Percentiles rank a stretch among this genome's conserved stretches.
Conservation (phyloP, 306 rosid genomes). For the Acacia confusa region DNA sequence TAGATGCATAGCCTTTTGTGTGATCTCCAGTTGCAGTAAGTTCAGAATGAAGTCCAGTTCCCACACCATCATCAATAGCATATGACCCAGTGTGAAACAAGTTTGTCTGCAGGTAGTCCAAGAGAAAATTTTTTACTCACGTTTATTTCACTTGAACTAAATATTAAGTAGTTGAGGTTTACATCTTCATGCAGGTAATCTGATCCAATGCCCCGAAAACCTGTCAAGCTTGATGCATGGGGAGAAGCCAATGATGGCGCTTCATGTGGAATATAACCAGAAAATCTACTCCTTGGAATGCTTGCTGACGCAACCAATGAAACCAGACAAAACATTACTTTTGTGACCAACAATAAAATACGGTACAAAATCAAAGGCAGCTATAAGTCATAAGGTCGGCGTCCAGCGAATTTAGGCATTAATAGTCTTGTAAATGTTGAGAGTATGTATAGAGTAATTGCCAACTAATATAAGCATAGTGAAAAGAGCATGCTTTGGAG, state of each 20-base stretch:
- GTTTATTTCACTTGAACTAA: background rate
- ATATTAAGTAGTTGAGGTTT: background rate
- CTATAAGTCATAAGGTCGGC: slow-evolving; percentile 8
- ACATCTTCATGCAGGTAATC: slow-evolving; percentile 53
- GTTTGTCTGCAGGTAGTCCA: slow-evolving; percentile 42
- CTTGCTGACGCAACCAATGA: slow-evolving; percentile 41
- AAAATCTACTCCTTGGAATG: slow-evolving; percentile 43
- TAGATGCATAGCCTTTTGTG: slow-evolving; percentile 40
- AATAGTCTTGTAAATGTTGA: background rate
- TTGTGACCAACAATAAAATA: background rate
- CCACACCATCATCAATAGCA: slow-evolving; percentile 40
- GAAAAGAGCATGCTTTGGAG: background rate
- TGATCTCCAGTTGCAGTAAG: slow-evolving; percentile 31
- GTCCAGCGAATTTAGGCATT: background rate
- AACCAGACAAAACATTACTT: slow-evolving; percentile 16
- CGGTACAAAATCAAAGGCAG: slow-evolving; percentile 1
- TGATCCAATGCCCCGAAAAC: slow-evolving; percentile 39
- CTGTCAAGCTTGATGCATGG: slow-evolving; percentile 33
- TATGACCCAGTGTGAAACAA: slow-evolving; percentile 40
- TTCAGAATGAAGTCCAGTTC: slow-evolving; percentile 40
- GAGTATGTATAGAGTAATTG: background rate
- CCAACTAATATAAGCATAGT: background rate
- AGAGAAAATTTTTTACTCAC: background rate
- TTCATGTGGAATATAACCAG: slow-evolving; percentile 55
- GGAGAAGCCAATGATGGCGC: slow-evolving; percentile 43